A percentile compares a stretch with the other conserved stretches of the same genome.
Conservation (phyloP, 495 filamentous ascomycete species). For the Neurospora sp. region DNA sequence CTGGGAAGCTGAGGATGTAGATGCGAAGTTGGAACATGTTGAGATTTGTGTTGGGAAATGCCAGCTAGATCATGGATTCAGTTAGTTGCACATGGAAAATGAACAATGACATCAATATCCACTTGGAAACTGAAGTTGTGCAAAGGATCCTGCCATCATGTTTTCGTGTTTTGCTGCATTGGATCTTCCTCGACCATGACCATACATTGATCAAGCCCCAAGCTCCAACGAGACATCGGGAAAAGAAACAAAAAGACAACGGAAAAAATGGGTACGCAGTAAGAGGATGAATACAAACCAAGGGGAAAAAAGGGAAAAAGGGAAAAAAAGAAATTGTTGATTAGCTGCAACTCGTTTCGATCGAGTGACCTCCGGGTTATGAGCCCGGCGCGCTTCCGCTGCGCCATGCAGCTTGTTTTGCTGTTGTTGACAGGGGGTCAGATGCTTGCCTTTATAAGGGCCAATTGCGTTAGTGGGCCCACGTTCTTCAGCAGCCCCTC, state of each 20-base stretch:
- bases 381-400: slow-evolving; percentile 17
- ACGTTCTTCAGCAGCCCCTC: no score
- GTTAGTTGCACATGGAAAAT: neutral
- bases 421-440: neutral
- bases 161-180: neutral
- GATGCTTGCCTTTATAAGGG: no score
- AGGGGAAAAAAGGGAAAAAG: neutral
- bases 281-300: no score
- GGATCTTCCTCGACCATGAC: neutral
- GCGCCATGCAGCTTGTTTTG: slow-evolving; percentile 10
- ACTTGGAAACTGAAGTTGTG: no score
- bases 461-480: no score
- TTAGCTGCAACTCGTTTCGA: slow-evolving; percentile 16
- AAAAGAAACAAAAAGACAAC: no score
- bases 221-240: neutral
- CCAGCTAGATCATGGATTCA: neutral
- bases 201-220: neutral
- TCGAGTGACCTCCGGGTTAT: slow-evolving; percentile 17
- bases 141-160: no score
- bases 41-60: neutral
- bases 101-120: neutral
- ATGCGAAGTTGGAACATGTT: neutral
- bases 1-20: no score
- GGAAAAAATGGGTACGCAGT: no score
- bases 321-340: neutral